Evolutionary conservation across 495 filamentous ascomycete genomes (phyloP), one percentile per base, ranked within the genome.

Genomic region (Trypethelium eluteriae): DNA sequence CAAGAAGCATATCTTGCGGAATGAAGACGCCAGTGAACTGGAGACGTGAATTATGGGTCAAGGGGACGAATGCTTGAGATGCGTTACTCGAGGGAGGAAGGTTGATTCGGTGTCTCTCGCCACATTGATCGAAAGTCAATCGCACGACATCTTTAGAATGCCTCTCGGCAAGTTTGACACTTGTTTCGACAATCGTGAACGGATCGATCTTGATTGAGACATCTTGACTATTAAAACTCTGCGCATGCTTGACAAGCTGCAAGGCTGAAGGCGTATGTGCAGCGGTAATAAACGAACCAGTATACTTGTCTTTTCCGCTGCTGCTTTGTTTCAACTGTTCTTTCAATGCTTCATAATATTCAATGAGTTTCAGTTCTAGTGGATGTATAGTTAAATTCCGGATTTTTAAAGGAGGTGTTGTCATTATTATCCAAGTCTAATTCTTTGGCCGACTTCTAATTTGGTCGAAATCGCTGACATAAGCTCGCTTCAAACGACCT

Each of bases 321-420:
- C 79, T 46, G 73, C 67, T 59, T 74, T 75, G 59, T 63, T 67
- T 39, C 73, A 71, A 50, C 82, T 76, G 63, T 81, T 18, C 38
- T 64, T 49, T 2, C 76, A 0, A 79, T 11, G 73, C 71, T 64
- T 72, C 84, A 72, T 92, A 92, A 66, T 85, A 88, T 75, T 96
- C 88, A 65, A 96, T 80, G 65, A 83, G 77, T 76, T 85, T 90
- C 70, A 98, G 79, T 56, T 86, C 83, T 38, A 97, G 78, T 1
- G 86, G 80, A 5, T 82, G 89, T 68, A 85, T 79, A 46, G 92
- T 93, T 66, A 96, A 81, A 74, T 98, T 98, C 70, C 93, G 93
- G 74, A 98, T 86, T 4, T 85, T 92, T 56, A 98, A 76, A 18
- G 71, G 68, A 16, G 49, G n/a, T 16, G n/a, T 18, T 5, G 49